A percentile compares a stretch with the other conserved stretches of the same genome.
phyloP scores from a whole-genome alignment of 176 grass and related monocot genomes.

The maize (Zea mays) region Zm-B73-REFERENCE-NAM-5.0 NC_050105.1:10675501-10676000 shows the following conservation, averaged over 20 bases:
- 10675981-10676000: slow-evolving; percentile 1
- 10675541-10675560: background rate
- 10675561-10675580: slow-evolving; percentile 23
- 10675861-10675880: slow-evolving; percentile 75
- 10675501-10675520: background rate
- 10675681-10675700: slow-evolving; percentile 93
- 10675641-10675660: slow-evolving; percentile 60
- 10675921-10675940: slow-evolving; percentile 97
- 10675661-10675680: slow-evolving; percentile 75
- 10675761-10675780: slow-evolving; percentile 14
- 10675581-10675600: slow-evolving; percentile 52
- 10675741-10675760: slow-evolving; percentile 19
- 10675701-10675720: slow-evolving; percentile 79
- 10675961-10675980: slow-evolving; percentile 71
- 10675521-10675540: background rate
- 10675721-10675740: slow-evolving; percentile 73
- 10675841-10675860: slow-evolving; percentile 77
- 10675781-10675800: slow-evolving; percentile 15
- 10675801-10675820: slow-evolving; percentile 96
- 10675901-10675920: slow-evolving; percentile 94
- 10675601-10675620: slow-evolving; percentile 86
- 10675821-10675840: slow-evolving; percentile 75
- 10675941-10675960: slow-evolving; percentile 60
- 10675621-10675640: slow-evolving; percentile 81
- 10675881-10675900: slow-evolving; percentile 75